These are phyloP conservation scores for Pochonia chlamydosporia DNA, from an alignment of 2,329 filamentous ascomycete species.

Conservation along the genomic window DNA sequence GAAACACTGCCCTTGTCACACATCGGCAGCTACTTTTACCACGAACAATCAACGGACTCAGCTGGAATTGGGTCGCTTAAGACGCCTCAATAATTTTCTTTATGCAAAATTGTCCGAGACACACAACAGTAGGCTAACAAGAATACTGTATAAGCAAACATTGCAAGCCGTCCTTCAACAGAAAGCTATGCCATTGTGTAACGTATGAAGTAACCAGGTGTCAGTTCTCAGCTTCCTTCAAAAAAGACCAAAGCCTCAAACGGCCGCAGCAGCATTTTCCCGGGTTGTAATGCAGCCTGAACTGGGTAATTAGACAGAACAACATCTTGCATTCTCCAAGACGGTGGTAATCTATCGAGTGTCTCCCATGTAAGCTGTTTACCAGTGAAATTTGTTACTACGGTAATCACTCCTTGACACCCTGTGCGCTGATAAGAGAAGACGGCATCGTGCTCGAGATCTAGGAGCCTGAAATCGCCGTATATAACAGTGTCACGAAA, in stretches of 20 bases:
- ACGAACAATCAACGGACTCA: no score
- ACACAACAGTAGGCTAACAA: no score
- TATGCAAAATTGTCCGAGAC: no score
- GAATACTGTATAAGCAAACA: no score
- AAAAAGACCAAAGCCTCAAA: not conserved
- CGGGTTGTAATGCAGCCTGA: not conserved
- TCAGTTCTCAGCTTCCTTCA: no score
- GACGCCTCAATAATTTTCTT: no score
- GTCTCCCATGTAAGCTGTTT: not conserved
- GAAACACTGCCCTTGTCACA: no score
- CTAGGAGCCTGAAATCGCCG: constrained; percentile 5
- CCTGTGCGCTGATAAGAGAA: not conserved
- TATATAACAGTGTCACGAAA: constrained; percentile 18
- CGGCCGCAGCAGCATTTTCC: not conserved
- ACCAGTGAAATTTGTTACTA: not conserved
- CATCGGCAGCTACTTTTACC: no score
- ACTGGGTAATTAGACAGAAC: not conserved
- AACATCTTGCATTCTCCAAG: not conserved
- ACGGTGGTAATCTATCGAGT: not conserved
- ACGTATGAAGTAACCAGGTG: no score
- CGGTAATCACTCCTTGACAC: not conserved
- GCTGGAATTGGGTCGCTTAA: no score
- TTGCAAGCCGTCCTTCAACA: no score
- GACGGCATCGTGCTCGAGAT: not conserved
- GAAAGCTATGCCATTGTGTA: no score